phyloP scores from a whole-genome alignment of 805 yeast species.

The Wickerhamomyces xylosicus region DNA sequence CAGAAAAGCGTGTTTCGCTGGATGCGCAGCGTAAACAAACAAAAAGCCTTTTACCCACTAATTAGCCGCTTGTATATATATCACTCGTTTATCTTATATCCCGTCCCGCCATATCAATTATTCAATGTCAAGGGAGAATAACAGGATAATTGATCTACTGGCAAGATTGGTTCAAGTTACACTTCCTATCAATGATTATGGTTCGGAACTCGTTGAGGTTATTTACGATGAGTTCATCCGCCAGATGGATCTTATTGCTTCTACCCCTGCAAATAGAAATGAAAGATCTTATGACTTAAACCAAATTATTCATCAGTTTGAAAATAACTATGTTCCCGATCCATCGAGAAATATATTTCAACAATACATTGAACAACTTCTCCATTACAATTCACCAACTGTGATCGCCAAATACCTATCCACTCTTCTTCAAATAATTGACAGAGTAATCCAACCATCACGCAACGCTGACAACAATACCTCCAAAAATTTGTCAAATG shows the following conservation, averaged over 20 bases:
- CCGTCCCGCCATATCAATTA: neutral
- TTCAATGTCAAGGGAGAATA: neutral
- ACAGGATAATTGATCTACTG: neutral
- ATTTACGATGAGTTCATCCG: neutral
- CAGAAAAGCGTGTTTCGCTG: neutral
- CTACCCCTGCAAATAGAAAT: neutral
- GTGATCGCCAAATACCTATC: conserved; percentile 6
- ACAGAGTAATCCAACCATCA: neutral
- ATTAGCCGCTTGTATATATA: too few species aligned
- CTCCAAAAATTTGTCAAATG: neutral
- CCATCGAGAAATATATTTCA: neutral
- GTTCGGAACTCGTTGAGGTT: neutral
- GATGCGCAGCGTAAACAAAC: too few species aligned
- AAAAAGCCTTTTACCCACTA: too few species aligned
- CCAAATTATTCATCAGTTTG: neutral
- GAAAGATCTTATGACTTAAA: neutral
- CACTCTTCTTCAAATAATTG: neutral
- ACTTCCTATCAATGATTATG: neutral
- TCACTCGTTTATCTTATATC: too few species aligned
- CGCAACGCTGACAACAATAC: neutral
- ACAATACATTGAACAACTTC: conserved; percentile 4
- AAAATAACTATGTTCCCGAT: neutral
- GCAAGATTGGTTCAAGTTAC: neutral
- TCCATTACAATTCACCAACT: conserved; percentile 2
- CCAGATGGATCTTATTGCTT: neutral